These are phyloP conservation scores for Penicillium sp. DNA, from an alignment of 2,329 filamentous ascomycete species.

Conservation along the genomic window DNA sequence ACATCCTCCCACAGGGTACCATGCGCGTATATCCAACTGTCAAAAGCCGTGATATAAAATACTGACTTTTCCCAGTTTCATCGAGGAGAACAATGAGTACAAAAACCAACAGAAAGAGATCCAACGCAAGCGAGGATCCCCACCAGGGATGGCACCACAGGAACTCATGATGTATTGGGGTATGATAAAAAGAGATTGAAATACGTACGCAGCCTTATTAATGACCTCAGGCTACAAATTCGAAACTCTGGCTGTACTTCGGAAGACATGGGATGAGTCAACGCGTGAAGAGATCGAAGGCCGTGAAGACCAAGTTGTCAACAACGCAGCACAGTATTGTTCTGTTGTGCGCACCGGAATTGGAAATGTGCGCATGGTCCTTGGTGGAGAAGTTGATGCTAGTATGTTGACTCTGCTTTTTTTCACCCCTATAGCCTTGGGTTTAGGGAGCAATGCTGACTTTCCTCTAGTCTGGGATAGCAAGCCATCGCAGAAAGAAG, in stretches of 20 bases:
- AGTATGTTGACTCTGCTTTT: conserved; percentile 50
- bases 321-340: conserved; percentile 93
- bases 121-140: conserved; percentile 53
- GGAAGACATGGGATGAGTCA: conserved; percentile 69
- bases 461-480: conserved; percentile 69
- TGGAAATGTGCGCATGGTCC: conserved; percentile 68
- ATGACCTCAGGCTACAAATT: conserved; percentile 81
- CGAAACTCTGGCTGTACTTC: conserved; percentile 77
- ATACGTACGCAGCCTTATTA: conserved; percentile 1
- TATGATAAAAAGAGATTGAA: conserved; percentile 36
- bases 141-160: conserved; percentile 60
- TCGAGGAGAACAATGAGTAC: conserved; percentile 83
- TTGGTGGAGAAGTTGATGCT: conserved; percentile 92
- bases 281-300: conserved; percentile 74
- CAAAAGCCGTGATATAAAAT: background rate
- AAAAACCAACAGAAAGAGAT: conserved; percentile 63
- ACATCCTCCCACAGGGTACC: conserved; percentile 47
- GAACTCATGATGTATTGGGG: conserved; percentile 94
- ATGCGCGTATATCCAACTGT: conserved; percentile 45
- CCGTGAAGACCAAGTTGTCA: conserved; percentile 69
- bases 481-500: conserved; percentile 65
- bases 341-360: conserved; percentile 88
- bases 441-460: background rate
- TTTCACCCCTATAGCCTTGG: background rate
- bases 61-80: conserved; percentile 61